phyloP scores from a whole-genome alignment of 805 yeast species.

The Cephaloascus albidus region DNA sequence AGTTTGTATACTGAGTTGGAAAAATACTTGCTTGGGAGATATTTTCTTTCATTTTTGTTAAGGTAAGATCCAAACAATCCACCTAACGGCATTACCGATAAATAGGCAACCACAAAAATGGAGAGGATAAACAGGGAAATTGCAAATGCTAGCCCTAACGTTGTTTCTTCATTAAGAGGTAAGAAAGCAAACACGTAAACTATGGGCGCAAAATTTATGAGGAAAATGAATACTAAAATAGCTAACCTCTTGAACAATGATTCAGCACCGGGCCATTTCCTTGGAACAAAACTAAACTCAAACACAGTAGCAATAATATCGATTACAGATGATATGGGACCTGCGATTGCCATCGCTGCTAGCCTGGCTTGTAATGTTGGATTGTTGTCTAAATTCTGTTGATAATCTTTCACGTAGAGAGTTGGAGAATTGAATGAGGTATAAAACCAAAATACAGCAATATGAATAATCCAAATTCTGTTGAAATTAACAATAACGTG shows the following conservation, averaged over 20 bases:
- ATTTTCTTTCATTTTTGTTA: constrained; percentile 22
- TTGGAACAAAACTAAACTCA: constrained; percentile 59
- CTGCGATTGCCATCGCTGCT: constrained; percentile 59
- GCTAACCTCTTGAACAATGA: constrained; percentile 41
- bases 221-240: constrained; percentile 29
- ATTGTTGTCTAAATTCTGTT: constrained; percentile 41
- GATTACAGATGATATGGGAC: constrained; percentile 48
- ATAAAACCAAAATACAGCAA: constrained; percentile 69
- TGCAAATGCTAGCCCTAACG: constrained; percentile 33
- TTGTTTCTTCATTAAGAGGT: constrained; percentile 20
- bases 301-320: constrained; percentile 45
- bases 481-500: constrained; percentile 68
- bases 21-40: constrained; percentile 45
- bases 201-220: constrained; percentile 40
- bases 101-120: constrained; percentile 40
- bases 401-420: constrained; percentile 51
- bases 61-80: constrained; percentile 36
- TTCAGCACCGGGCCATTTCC: constrained; percentile 66
- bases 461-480: constrained; percentile 72
- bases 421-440: constrained; percentile 62
- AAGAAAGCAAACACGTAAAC: constrained; percentile 35
- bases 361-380: constrained; percentile 50
- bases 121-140: constrained; percentile 50
- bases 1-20: constrained; percentile 50
- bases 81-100: constrained; percentile 55